Percentiles rank a stretch among this genome's conserved stretches.
phyloP scores from a whole-genome alignment of 176 grass and related monocot species.

The Oryza meyeriana region DNA sequence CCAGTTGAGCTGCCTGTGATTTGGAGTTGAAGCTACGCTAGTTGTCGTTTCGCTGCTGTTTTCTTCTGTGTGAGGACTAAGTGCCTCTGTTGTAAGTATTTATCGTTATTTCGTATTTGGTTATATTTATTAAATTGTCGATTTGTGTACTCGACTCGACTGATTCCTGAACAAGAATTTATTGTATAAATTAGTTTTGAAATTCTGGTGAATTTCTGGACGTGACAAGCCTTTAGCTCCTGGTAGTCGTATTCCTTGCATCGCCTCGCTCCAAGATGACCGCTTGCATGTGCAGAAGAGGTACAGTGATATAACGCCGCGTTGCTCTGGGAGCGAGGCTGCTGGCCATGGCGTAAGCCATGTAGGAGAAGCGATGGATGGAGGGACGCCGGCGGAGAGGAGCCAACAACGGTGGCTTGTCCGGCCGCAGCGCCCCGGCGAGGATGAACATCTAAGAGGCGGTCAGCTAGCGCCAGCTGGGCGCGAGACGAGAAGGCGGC shows the following conservation, averaged over 20 bases:
- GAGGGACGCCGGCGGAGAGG: not conserved
- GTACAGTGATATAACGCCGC: not conserved
- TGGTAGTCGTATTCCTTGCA: conserved; percentile 19
- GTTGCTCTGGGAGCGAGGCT: not conserved
- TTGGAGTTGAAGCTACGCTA: no score
- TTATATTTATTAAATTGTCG: no score
- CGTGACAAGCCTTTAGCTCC: not conserved
- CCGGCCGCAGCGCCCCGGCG: not conserved
- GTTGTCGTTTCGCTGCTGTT: no score
- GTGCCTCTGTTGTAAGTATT: no score
- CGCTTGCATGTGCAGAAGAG: not conserved
- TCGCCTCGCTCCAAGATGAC: not conserved
- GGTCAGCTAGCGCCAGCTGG: not conserved
- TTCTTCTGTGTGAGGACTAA: no score
- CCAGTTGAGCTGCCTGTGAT: no score
- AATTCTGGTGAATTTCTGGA: no score
- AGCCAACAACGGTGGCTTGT: not conserved
- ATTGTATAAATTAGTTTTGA: no score
- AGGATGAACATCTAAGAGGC: not conserved
- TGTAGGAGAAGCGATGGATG: not conserved
- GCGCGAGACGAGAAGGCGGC: not conserved
- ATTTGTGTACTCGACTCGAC: no score
- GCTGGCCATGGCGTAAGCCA: not conserved
- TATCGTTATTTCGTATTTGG: no score
- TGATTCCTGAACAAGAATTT: no score